These are phyloP conservation scores for Cucurbita argyrosperma DNA, from an alignment of 306 rosid species.

Conservation along the genomic window DNA sequence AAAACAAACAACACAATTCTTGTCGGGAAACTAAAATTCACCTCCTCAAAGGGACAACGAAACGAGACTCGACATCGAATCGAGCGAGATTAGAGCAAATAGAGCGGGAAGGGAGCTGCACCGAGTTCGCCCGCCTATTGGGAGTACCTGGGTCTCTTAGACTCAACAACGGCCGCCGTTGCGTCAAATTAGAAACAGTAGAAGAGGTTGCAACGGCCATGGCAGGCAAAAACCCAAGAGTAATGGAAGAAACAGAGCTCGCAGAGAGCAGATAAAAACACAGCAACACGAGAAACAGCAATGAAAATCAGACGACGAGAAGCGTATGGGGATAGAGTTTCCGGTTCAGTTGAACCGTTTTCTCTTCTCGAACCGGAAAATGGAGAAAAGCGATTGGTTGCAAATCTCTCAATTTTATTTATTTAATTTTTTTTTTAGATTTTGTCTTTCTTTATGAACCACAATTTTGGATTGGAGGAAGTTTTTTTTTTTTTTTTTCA, in stretches of 20 bases:
- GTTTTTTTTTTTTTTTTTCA: background rate
- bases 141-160: slow-evolving; percentile 1
- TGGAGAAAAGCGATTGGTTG: background rate
- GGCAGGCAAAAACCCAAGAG: background rate
- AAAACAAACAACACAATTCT: background rate
- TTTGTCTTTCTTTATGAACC: background rate
- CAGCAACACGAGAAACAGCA: background rate
- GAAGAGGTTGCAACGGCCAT: slow-evolving; percentile 22
- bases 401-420: too few species aligned
- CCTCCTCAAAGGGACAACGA: slow-evolving; percentile 19
- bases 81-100: slow-evolving; percentile 3
- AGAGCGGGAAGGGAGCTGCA: slow-evolving; percentile 9
- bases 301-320: background rate
- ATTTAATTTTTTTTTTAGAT: background rate
- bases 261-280: background rate
- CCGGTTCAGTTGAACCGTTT: background rate
- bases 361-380: background rate
- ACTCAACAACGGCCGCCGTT: slow-evolving; percentile 6
- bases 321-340: background rate
- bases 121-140: slow-evolving; percentile 10
- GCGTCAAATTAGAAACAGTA: slow-evolving; percentile 8
- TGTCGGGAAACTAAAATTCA: background rate
- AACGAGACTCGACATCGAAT: slow-evolving; percentile 2
- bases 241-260: background rate
- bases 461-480: background rate